These are phyloP conservation scores for Polyporus tsugae DNA, from an alignment of 1,284 basidiomycete genomes.

Conservation along the genomic window DNA sequence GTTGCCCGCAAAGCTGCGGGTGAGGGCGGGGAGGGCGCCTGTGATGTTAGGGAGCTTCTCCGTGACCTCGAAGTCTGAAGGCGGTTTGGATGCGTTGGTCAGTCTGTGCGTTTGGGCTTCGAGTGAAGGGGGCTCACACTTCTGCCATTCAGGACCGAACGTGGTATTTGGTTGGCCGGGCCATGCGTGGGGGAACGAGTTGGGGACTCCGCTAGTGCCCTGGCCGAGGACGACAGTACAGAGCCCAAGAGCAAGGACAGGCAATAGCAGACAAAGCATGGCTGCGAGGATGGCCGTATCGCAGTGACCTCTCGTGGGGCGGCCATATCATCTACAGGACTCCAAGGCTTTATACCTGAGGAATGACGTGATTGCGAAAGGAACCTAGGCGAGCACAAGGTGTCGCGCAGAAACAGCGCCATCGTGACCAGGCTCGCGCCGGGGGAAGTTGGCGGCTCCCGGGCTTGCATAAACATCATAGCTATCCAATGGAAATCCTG, in stretches of 20 bases:
- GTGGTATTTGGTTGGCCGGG: conserved; percentile 35
- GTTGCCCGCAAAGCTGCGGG: conserved; percentile 74
- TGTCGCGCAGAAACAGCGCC: conserved; percentile 19
- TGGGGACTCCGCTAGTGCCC: conserved; percentile 23
- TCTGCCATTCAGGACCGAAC: conserved; percentile 44
- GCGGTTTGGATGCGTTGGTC: background rate
- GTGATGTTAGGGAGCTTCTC: conserved; percentile 67
- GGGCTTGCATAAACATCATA: background rate
- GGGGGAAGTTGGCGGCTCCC: conserved; percentile 1
- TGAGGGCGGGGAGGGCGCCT: conserved; percentile 57
- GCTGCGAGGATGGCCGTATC: background rate
- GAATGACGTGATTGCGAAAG: conserved; percentile 26
- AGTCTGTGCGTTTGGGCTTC: background rate
- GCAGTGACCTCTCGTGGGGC: background rate
- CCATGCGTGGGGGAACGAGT: conserved; percentile 39
- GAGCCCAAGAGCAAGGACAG: conserved; percentile 20
- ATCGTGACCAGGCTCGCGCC: conserved; percentile 28
- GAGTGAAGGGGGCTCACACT: conserved; percentile 33
- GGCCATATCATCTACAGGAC: background rate
- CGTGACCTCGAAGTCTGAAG: conserved; percentile 39
- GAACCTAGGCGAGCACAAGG: conserved; percentile 23
- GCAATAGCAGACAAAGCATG: conserved; percentile 18
- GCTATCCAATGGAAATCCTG: conserved; percentile 3
- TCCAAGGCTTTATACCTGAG: background rate
- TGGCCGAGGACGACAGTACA: conserved; percentile 19